Percentiles rank a stretch among this genome's conserved stretches.
Evolutionary conservation across 2,329 filamentous ascomycete genomes (phyloP).

Genomic region (Calonectria leucothoes): DNA sequence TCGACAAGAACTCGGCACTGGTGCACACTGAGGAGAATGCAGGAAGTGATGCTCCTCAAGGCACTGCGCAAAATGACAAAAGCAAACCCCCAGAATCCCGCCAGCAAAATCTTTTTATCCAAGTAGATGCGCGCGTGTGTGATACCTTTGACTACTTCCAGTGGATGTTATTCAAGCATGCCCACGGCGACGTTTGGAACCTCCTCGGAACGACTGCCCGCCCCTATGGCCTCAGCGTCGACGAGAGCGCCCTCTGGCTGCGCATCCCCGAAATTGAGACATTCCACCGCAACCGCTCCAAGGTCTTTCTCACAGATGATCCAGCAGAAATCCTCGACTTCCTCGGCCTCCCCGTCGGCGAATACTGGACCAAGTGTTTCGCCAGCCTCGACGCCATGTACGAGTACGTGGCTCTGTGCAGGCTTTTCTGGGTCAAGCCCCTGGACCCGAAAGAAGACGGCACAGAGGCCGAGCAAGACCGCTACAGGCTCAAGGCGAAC

Average conservation of each 20-base stretch:
- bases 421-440: constrained; percentile 65
- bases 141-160: constrained; percentile 54
- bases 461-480: constrained; percentile 37
- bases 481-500: constrained; percentile 59
- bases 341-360: constrained; percentile 64
- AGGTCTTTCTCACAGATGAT: constrained; percentile 70
- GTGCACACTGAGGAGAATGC: neutral
- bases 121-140: constrained; percentile 76
- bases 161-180: constrained; percentile 76
- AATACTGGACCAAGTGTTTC: constrained; percentile 68
- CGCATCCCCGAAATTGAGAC: constrained; percentile 76
- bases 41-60: constrained; percentile 6
- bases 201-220: constrained; percentile 73
- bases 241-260: constrained; percentile 72
- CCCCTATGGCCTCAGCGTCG: constrained; percentile 73
- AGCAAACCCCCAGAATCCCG: neutral
- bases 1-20: neutral
- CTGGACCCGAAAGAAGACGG: constrained; percentile 42
- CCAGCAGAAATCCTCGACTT: constrained; percentile 69
- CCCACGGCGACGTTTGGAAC: constrained; percentile 79
- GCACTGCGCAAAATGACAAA: neutral
- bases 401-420: constrained; percentile 68
- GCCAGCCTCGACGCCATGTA: constrained; percentile 66
- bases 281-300: constrained; percentile 65
- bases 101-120: constrained; percentile 58